These are phyloP conservation scores for Spathaspora girioi DNA, from an alignment of 805 yeast genomes.

Conservation along the genomic window DNA sequence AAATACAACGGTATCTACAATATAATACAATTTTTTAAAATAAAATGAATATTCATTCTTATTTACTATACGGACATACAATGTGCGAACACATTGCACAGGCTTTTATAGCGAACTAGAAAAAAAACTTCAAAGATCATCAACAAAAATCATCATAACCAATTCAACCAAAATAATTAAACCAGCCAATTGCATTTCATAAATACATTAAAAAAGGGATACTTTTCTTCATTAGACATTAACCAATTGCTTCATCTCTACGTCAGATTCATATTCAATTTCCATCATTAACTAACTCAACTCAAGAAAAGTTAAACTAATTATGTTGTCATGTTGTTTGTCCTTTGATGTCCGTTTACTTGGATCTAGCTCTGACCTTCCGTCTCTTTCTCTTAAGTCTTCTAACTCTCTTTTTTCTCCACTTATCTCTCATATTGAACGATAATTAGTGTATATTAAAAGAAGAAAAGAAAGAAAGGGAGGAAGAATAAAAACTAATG, in stretches of 20 bases:
- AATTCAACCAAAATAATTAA: not conserved
- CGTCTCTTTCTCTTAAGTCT: conserved; percentile 99
- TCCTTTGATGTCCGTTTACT: conserved; percentile 61
- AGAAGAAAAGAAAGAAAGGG: conserved; percentile 5
- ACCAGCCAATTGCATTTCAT: conserved; percentile 1
- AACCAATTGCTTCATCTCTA: not conserved
- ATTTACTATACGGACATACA: not conserved
- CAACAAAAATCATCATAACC: not conserved
- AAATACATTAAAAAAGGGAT: not conserved
- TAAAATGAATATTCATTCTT: not conserved
- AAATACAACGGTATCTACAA: not conserved
- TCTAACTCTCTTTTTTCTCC: conserved; percentile 99
- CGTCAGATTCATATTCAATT: not conserved
- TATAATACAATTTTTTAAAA: not conserved
- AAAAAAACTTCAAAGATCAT: not conserved
- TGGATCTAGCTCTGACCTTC: conserved; percentile 99
- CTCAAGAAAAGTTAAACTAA: conserved; percentile 3
- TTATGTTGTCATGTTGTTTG: not conserved
- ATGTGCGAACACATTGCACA: not conserved
- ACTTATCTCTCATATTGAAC: conserved; percentile 84
- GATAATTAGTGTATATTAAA: conserved; percentile 26
- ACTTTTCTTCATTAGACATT: not conserved
- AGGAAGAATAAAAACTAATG: conserved; percentile 1
- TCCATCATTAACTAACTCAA: not conserved
- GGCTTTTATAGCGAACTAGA: conserved; percentile 1